Base-by-base conservation (phyloP, 371 early-diverging fungal species). In the Apophysomyces ossiformis region DNA sequence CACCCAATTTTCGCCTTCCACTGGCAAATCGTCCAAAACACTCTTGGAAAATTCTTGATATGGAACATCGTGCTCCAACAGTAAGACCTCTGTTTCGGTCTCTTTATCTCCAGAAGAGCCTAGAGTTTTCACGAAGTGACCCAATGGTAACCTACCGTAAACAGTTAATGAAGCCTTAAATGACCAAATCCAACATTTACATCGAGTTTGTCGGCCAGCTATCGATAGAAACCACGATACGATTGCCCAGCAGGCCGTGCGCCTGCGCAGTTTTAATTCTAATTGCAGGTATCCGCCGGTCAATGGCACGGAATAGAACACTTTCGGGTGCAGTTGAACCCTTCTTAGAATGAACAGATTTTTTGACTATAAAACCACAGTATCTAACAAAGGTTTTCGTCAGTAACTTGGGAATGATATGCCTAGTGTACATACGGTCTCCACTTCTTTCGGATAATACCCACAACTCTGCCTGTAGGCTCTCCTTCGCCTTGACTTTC, bases 21-120 rank as follows among this genome's bases (percentile, higher is more conserved):
- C 43, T 0, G 98, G 98, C 45, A 99, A 72, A 67, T 89, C 91
- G 45, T 84, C 82, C 58, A 95, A 78, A 0, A 98, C 92, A 36
- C 91, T 89, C 46, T 88, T 82, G 5, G 96, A 90, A 75, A 99
- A 99, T 36, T 94, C 95, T 69, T 92, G 91, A 77, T 90, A 95
- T 0, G 96, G 95, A 2, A 98, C 96, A 71, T 96, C 96, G 71
- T 97, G 96, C 77, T 99, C 99, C 57, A 97, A 81, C 66, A 99
- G 70, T 32, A 99, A 77, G 5, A 97, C 97, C 70, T 98, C 95
- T 4, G 97, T 96, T 72, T 99, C 99, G 0, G 97, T 96, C 16
- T 90, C 89, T 70, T 88, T 86, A 77, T 98, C 97, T 32, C 96
- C 97, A 35, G 96, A 95, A 7, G 87, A 87, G 46, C 99, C 99